These are phyloP conservation scores for Maudiozyma pseudohumilis DNA, from an alignment of 805 yeast genomes.

Conservation along the genomic window DNA sequence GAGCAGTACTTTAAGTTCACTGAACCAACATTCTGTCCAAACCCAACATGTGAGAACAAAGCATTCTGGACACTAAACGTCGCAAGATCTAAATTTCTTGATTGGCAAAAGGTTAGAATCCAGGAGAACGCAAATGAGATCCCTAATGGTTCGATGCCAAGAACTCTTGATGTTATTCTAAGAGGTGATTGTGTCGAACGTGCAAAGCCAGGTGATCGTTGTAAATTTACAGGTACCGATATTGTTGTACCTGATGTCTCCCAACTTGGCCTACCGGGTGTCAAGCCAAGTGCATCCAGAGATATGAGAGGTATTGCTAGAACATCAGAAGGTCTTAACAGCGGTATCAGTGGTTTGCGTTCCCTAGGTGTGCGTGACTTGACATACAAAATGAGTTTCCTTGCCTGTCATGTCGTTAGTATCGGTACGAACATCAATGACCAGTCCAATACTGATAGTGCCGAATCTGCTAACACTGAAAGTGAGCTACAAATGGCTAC, in stretches of 20 bases:
- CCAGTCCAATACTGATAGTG: not conserved
- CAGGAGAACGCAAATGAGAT: slow-evolving; percentile 95
- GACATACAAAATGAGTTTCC: slow-evolving; percentile 82
- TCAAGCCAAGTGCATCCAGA: slow-evolving; percentile 73
- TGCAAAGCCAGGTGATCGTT: slow-evolving; percentile 95
- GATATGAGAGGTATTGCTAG: slow-evolving; percentile 43
- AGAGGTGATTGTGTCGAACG: slow-evolving; percentile 92
- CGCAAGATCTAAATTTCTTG: slow-evolving; percentile 75
- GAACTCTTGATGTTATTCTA: slow-evolving; percentile 84
- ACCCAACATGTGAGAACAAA: slow-evolving; percentile 80
- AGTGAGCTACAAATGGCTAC: slow-evolving; percentile 20
- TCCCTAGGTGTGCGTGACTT: slow-evolving; percentile 90
- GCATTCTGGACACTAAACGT: slow-evolving; percentile 77
- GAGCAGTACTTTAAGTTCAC: slow-evolving; percentile 91
- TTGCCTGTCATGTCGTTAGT: slow-evolving; percentile 84
- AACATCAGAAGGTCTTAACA: slow-evolving; percentile 53
- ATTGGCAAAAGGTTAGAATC: slow-evolving; percentile 93
- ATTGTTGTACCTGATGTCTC: slow-evolving; percentile 91
- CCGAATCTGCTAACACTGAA: slow-evolving; percentile 9
- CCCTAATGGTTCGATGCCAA: slow-evolving; percentile 98
- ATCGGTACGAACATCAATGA: slow-evolving; percentile 28
- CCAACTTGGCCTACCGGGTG: slow-evolving; percentile 91
- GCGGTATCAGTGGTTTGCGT: slow-evolving; percentile 83
- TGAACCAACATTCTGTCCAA: slow-evolving; percentile 87
- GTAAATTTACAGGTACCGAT: slow-evolving; percentile 88